These are phyloP conservation scores for Ophiocytium majus DNA, from an alignment of 352 stramenopile genomes.

Conservation along the genomic window DNA sequence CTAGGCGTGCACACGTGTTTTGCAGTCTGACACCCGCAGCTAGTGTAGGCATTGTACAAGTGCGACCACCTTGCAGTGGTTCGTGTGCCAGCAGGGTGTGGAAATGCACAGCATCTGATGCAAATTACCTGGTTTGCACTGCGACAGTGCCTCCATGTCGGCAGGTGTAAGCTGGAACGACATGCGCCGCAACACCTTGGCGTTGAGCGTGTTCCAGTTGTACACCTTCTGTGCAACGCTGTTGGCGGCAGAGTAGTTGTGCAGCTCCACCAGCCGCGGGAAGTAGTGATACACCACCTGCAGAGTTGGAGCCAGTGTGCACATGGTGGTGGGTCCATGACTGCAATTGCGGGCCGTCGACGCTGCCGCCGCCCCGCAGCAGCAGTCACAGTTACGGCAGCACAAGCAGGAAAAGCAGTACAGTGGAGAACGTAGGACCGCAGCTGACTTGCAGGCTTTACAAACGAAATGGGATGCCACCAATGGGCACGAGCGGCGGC, in stretches of 20 bases:
- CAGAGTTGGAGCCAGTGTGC: too few species aligned
- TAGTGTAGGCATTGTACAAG: background rate
- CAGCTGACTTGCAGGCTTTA: background rate
- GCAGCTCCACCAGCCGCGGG: slow-evolving; percentile 88
- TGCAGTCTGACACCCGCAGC: too few species aligned
- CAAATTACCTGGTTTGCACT: slow-evolving; percentile 69
- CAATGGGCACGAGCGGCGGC: too few species aligned
- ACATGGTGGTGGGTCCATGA: too few species aligned
- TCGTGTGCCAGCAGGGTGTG: too few species aligned
- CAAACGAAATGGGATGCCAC: background rate
- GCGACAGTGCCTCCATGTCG: slow-evolving; percentile 83
- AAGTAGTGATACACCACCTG: slow-evolving; percentile 91
- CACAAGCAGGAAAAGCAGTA: too few species aligned
- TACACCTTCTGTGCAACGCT: slow-evolving; percentile 88
- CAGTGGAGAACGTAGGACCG: background rate
- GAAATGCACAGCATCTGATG: background rate
- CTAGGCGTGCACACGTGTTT: too few species aligned
- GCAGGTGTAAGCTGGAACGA: slow-evolving; percentile 71
- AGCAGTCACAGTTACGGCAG: too few species aligned
- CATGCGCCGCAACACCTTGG: slow-evolving; percentile 72
- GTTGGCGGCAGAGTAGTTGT: slow-evolving; percentile 91
- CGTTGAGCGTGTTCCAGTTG: slow-evolving; percentile 91
- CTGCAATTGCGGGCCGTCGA: too few species aligned
- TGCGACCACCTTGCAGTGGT: background rate
- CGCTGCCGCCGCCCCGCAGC: too few species aligned